Evolutionary conservation across 1,284 basidiomycete species (phyloP).

Genomic region (Stereum hirsutum): DNA sequence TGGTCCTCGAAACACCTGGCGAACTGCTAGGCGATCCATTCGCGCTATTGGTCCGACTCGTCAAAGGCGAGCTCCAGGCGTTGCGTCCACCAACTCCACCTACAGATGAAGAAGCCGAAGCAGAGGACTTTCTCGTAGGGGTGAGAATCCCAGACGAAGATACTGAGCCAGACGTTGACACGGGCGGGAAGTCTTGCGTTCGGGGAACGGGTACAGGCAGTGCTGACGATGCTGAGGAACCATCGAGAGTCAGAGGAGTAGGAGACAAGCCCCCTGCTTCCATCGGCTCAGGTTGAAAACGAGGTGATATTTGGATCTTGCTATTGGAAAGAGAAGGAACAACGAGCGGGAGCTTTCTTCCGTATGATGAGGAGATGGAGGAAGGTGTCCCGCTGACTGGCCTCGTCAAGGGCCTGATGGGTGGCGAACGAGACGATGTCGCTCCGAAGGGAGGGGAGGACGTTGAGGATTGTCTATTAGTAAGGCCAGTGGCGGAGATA

Average conservation of each 20-base stretch:
- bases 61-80: too few relatives aligned
- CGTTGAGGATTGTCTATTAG: not conserved
- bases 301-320: constrained; percentile 28
- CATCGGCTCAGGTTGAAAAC: constrained; percentile 23
- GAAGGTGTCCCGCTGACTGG: too few relatives aligned
- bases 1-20: too few relatives aligned
- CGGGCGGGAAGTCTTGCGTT: too few relatives aligned
- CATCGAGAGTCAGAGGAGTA: not conserved
- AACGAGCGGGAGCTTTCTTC: constrained; percentile 8
- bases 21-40: too few relatives aligned
- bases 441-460: constrained; percentile 1
- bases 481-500: constrained; percentile 10
- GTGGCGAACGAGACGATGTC: constrained; percentile 11
- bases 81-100: too few relatives aligned
- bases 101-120: too few relatives aligned
- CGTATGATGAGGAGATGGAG: not conserved
- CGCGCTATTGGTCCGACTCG: too few relatives aligned
- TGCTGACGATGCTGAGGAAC: not conserved
- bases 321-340: constrained; percentile 14
- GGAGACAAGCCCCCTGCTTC: constrained; percentile 24
- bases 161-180: too few relatives aligned
- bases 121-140: too few relatives aligned
- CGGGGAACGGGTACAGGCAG: too few relatives aligned
- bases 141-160: too few relatives aligned
- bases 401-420: not conserved